Evolutionary conservation across 73 alveolate species (phyloP).

Genomic region (Paramecium bursaria): DNA sequence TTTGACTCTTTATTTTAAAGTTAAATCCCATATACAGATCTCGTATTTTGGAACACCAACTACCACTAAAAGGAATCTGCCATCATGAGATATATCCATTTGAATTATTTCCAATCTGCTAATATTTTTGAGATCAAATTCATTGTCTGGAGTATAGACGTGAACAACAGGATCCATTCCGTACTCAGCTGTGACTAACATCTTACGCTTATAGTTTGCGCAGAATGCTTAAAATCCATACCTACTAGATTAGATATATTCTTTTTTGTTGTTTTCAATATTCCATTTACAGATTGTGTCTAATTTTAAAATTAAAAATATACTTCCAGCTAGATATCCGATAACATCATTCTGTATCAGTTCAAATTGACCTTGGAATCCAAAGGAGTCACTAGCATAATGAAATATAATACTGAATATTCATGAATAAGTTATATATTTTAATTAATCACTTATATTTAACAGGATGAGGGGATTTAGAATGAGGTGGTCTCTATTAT

Average conservation of each 20-base stretch:
- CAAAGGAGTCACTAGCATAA: constrained; percentile 8
- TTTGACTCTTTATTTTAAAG: constrained; percentile 70
- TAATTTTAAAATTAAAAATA: background rate
- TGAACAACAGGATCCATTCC: constrained; percentile 86
- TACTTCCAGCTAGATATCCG: constrained; percentile 70
- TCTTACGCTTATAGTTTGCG: constrained; percentile 74
- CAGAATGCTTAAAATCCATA: constrained; percentile 78
- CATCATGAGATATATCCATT: constrained; percentile 84
- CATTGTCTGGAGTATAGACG: constrained; percentile 72
- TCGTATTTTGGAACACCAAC: constrained; percentile 86
- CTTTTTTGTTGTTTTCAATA: constrained; percentile 79
- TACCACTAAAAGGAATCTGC: constrained; percentile 78
- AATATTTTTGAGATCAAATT: constrained; percentile 32
- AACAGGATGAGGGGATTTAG: no score
- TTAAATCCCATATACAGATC: constrained; percentile 81
- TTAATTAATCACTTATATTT: no score
- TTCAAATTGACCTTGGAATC: constrained; percentile 31
- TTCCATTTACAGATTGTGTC: constrained; percentile 81
- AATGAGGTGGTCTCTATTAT: no score
- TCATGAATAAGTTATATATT: no score
- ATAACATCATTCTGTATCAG: constrained; percentile 58
- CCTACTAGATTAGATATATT: constrained; percentile 74
- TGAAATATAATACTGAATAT: no score
- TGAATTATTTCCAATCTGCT: constrained; percentile 71
- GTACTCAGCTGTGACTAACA: constrained; percentile 87